Base-by-base conservation (phyloP, 345 rosid species). In the Toxicodendron radicans region DNA sequence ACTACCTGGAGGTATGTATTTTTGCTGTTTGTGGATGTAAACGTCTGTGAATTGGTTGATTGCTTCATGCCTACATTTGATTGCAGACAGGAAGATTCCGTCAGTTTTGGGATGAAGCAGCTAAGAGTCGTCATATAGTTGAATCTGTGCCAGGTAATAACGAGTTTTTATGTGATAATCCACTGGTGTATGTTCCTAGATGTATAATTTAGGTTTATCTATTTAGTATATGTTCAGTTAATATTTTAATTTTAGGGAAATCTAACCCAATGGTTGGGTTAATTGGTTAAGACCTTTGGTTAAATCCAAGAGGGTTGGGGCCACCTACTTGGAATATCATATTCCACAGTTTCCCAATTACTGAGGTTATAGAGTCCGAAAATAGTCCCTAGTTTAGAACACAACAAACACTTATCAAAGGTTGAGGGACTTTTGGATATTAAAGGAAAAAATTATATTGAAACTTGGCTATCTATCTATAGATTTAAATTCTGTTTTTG, bases 51-150 rank as follows among this genome's bases (percentile, higher is more conserved):
- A 70, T 62, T 63, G 46, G 69, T 48, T 46, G 64, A 27, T 51
- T 67, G 45, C 13, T 48, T 61, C 16, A 4, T 23, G 3, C 17
- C 30, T 21, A 35, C 62, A 54, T 65, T 75, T 57, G 32, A 77
- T 7, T 79, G 76, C 77, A 93, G 99, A 96, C 98, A 5, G 98
- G 97, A 81, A 92, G 97, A 84, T 89, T 96, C 76, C 84, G 79
- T 65, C 97, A 89, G 76, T 92, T 96, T 83, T 93, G 98, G 98
- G 99, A 91, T 79, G 99, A 91, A 84, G 94, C 94, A 21, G 86
- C 96, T 58, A 93, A 95, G 90, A 89, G 84, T 76, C 97, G 88
- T 73, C 91, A 92, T 79, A 82, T 95, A 63, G 85, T 93, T n/a
- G 99, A 95, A 84, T 84, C 88, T 71, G 97, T 95, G 62, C 95